These are phyloP conservation scores for Sugiyamaella lignohabitans DNA, from an alignment of 805 yeast genomes.

Conservation along the genomic window DNA sequence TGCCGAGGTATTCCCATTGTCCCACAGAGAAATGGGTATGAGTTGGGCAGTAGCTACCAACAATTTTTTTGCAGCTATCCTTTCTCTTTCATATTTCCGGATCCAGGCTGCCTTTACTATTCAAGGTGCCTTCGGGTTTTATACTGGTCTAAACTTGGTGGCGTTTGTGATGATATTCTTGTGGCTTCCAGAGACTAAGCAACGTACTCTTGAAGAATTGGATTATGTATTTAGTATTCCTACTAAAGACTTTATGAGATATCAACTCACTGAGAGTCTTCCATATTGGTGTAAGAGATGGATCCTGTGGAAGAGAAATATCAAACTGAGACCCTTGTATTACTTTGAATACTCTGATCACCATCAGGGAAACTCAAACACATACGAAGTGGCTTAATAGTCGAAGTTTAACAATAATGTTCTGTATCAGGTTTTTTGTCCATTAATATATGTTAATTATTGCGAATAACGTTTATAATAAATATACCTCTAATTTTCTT, in stretches of 20 bases:
- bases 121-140: conserved; percentile 83
- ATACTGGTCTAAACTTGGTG: conserved; percentile 78
- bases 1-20: conserved; percentile 76
- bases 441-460: too few relatives aligned
- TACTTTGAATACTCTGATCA: not conserved
- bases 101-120: conserved; percentile 59
- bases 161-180: conserved; percentile 53
- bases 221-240: conserved; percentile 62
- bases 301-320: not conserved
- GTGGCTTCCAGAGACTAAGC: conserved; percentile 60
- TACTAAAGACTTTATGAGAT: conserved; percentile 44
- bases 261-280: conserved; percentile 27
- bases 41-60: conserved; percentile 60
- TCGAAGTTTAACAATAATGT: too few relatives aligned
- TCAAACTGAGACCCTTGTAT: not conserved
- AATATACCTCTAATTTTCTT: too few relatives aligned
- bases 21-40: conserved; percentile 73
- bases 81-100: conserved; percentile 73
- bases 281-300: conserved; percentile 15
- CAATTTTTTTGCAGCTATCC: conserved; percentile 40
- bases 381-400: too few relatives aligned
- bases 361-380: not conserved
- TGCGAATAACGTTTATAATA: too few relatives aligned
- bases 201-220: conserved; percentile 65
- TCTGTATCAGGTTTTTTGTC: too few relatives aligned